Conservation (phyloP, 768 basidiomycete genomes). For the Termitomyces sp. region DNA sequence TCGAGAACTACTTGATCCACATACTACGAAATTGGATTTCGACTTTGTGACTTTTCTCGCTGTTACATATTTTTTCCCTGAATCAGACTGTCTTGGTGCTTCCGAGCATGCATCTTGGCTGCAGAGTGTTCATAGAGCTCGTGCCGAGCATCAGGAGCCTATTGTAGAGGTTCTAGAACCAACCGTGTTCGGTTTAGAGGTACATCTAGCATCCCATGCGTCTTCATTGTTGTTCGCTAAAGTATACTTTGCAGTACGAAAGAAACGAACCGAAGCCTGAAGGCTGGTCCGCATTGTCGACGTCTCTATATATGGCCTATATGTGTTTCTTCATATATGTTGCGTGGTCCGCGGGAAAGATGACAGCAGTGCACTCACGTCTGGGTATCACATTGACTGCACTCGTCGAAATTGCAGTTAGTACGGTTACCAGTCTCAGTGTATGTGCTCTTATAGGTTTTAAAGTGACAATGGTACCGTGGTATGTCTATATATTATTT, state of each 20-base stretch:
- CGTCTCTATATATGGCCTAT: slow-evolving; percentile 74
- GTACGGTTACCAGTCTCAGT: slow-evolving; percentile 90
- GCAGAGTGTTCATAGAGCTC: slow-evolving; percentile 39
- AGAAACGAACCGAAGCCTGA: slow-evolving; percentile 38
- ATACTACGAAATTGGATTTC: slow-evolving; percentile 38
- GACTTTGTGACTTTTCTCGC: slow-evolving; percentile 69
- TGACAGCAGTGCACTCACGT: slow-evolving; percentile 85
- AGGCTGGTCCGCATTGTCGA: slow-evolving; percentile 56
- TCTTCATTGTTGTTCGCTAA: background rate
- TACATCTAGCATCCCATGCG: slow-evolving; percentile 9
- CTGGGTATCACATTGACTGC: slow-evolving; percentile 92
- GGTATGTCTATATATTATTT: slow-evolving; percentile 42
- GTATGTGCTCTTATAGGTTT: slow-evolving; percentile 89
- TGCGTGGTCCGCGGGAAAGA: slow-evolving; percentile 65
- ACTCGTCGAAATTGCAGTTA: slow-evolving; percentile 84
- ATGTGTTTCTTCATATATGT: slow-evolving; percentile 71
- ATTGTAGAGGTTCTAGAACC: slow-evolving; percentile 27
- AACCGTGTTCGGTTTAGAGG: slow-evolving; percentile 42
- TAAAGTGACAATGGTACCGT: slow-evolving; percentile 85
- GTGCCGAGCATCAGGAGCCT: slow-evolving; percentile 26
- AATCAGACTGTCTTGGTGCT: slow-evolving; percentile 61
- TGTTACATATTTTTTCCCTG: slow-evolving; percentile 79
- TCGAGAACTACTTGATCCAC: slow-evolving; percentile 49
- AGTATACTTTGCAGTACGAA: slow-evolving; percentile 39
- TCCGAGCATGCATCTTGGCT: slow-evolving; percentile 62